phyloP scores from a whole-genome alignment of 805 yeast species.

The Nakazawaea sp. region DNA sequence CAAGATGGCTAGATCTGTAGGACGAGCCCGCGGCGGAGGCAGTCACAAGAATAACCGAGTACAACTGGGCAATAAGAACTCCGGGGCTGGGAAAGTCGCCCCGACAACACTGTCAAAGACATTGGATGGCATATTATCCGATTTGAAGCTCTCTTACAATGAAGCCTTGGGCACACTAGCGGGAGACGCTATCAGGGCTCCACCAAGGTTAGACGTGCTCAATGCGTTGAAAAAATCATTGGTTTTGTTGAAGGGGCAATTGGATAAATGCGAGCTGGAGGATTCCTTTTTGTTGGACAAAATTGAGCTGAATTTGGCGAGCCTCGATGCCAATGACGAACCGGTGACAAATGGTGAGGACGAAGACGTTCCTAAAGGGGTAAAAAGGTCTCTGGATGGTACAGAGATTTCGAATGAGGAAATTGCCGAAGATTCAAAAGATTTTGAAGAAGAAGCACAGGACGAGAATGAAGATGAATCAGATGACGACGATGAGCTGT shows the following conservation, averaged over 20 bases:
- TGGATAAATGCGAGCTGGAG: constrained; percentile 24
- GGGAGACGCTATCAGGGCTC: constrained; percentile 46
- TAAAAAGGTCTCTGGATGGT: neutral
- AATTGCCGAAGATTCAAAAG: constrained; percentile 1
- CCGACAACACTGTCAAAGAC: no score
- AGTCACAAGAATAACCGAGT: neutral
- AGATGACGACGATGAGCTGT: constrained; percentile 3
- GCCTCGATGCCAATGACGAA: neutral
- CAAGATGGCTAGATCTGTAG: constrained; percentile 10
- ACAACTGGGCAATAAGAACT: constrained; percentile 1
- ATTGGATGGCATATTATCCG: constrained; percentile 44
- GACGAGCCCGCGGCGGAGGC: constrained; percentile 5
- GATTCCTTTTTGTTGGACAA: constrained; percentile 23
- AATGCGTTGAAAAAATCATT: constrained; percentile 25
- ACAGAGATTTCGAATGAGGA: no score
- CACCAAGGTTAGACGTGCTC: constrained; percentile 20
- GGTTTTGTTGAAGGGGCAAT: constrained; percentile 30
- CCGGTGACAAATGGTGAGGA: constrained; percentile 2
- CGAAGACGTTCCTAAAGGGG: constrained; percentile 1
- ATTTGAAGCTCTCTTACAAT: constrained; percentile 49
- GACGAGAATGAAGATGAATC: constrained; percentile 1
- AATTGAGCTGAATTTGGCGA: constrained; percentile 14
- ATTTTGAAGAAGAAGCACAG: constrained; percentile 2
- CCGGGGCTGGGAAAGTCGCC: constrained; percentile 22
- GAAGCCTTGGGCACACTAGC: constrained; percentile 51